phyloP scores from a whole-genome alignment of 768 basidiomycete species.

The Mrakia hoshinonis region DNA sequence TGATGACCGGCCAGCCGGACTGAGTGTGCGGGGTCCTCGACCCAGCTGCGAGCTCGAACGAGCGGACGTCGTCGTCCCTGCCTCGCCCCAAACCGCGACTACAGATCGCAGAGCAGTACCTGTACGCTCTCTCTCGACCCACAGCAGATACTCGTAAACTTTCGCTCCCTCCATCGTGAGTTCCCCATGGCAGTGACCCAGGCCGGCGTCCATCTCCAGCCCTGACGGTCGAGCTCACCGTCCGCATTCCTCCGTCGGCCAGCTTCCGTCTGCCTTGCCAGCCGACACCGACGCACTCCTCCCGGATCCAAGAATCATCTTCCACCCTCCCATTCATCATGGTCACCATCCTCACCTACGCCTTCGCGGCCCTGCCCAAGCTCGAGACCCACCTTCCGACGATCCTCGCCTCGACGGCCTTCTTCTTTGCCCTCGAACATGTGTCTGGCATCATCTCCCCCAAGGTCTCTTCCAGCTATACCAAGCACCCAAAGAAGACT shows the following conservation, averaged over 20 bases:
- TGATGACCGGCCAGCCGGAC: too few relatives aligned
- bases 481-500: conserved; percentile 1
- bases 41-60: too few relatives aligned
- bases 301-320: not conserved
- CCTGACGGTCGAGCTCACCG: not conserved
- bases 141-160: too few relatives aligned
- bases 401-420: conserved; percentile 1
- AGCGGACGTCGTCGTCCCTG: too few relatives aligned
- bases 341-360: conserved; percentile 8
- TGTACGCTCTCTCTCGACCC: too few relatives aligned
- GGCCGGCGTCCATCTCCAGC: too few relatives aligned
- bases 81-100: too few relatives aligned
- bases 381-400: conserved; percentile 2
- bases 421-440: conserved; percentile 12
- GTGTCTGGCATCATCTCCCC: not conserved
- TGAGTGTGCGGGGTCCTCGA: too few relatives aligned
- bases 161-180: too few relatives aligned
- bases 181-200: too few relatives aligned
- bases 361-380: not conserved
- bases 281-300: not conserved
- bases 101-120: too few relatives aligned
- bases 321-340: not conserved
- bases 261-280: not conserved
- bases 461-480: not conserved
- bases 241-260: not conserved